These are phyloP conservation scores for Cardamine chenopodiifolia DNA, from an alignment of 345 rosid species.

Conservation along the genomic window DNA sequence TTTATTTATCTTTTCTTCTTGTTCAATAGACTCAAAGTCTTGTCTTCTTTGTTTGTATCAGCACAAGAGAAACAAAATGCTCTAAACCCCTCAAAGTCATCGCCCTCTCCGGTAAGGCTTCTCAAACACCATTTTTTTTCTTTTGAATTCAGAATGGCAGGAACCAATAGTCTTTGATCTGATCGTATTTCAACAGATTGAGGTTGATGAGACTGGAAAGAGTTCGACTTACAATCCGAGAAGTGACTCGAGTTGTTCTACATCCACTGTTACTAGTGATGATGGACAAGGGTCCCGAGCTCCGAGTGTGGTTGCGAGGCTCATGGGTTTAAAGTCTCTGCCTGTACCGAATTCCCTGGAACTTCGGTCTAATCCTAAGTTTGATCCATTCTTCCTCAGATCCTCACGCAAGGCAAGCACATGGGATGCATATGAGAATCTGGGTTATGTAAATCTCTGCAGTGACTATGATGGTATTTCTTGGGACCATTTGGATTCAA, in stretches of 20 bases:
- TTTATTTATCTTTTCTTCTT: conserved; percentile 10
- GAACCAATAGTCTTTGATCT: conserved; percentile 1
- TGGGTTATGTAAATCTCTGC: conserved; percentile 42
- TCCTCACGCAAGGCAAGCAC: conserved; percentile 44
- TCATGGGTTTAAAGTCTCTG: conserved; percentile 91
- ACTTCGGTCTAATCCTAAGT: conserved; percentile 36
- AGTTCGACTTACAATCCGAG: conserved; percentile 46
- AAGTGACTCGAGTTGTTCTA: conserved; percentile 56
- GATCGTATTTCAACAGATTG: conserved; percentile 19
- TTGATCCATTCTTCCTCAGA: conserved; percentile 40
- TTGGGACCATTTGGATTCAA: conserved; percentile 43
- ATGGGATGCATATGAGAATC: conserved; percentile 50
- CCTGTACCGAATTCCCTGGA: conserved; percentile 54
- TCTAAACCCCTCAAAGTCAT: conserved; percentile 39
- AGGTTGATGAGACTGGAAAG: conserved; percentile 44
- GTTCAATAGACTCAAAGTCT: conserved; percentile 14
- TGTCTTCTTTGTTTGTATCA: conserved; percentile 30
- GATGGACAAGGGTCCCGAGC: conserved; percentile 64
- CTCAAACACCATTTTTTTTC: not conserved
- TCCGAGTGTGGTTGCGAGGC: conserved; percentile 90
- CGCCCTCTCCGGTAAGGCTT: conserved; percentile 48
- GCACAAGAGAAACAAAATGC: conserved; percentile 54
- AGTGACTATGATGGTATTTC: conserved; percentile 37
- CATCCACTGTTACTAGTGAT: conserved; percentile 68
- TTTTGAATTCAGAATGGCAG: not conserved